Evolutionary conservation across 352 stramenopile genomes (phyloP).

Genomic region (Peronosclerospora sorghi): DNA sequence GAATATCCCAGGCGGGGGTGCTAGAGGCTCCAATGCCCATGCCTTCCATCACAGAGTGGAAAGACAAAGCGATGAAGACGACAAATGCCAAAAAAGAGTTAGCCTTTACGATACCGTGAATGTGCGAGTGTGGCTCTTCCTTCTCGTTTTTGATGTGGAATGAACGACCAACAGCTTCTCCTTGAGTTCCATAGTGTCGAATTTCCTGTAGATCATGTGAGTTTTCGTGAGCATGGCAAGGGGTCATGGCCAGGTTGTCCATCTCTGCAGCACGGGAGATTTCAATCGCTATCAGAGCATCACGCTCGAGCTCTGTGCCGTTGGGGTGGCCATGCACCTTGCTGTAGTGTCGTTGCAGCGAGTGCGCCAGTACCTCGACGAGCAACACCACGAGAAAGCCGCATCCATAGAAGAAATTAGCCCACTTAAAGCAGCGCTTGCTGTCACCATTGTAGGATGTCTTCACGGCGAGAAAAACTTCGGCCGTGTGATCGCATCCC

Average conservation of each 20-base stretch:
- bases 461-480: conserved; percentile 23
- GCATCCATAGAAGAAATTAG: conserved; percentile 71
- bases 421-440: conserved; percentile 55
- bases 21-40: conserved; percentile 65
- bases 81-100: conserved; percentile 58
- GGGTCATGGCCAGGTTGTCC: conserved; percentile 2
- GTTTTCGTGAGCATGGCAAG: conserved; percentile 1
- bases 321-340: conserved; percentile 12
- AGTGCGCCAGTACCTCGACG: conserved; percentile 57
- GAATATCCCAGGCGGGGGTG: conserved; percentile 56
- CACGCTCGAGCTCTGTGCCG: conserved; percentile 11
- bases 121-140: conserved; percentile 38
- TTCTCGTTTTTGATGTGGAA: conserved; percentile 2
- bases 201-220: conserved; percentile 9
- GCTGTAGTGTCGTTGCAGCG: conserved; percentile 36
- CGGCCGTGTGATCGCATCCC: conserved; percentile 30
- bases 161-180: conserved; percentile 1
- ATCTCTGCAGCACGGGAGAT: conserved; percentile 7
- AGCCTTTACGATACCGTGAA: conserved; percentile 48
- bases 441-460: conserved; percentile 17
- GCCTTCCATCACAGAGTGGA: conserved; percentile 81
- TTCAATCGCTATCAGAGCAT: conserved; percentile 16
- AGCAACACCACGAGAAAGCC: conserved; percentile 70
- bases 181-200: conserved; percentile 20
- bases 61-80: conserved; percentile 70